Evolutionary conservation across 2,329 filamentous ascomycete species (phyloP), one percentile per base, ranked within the genome.

Genomic region (Ascochyta pisi): DNA sequence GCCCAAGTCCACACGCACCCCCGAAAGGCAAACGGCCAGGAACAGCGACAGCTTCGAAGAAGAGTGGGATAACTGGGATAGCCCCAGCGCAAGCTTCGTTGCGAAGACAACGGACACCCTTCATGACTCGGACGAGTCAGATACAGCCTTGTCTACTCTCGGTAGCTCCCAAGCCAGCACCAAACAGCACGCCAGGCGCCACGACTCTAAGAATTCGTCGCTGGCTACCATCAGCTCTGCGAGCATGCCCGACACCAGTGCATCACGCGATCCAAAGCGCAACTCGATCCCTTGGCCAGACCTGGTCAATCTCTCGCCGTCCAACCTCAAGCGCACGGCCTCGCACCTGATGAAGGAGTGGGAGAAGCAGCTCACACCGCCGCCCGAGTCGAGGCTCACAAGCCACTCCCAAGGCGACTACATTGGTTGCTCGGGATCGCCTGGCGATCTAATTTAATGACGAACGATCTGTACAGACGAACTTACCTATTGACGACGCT

Each of bases 341-440:
- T 90, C 88, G 33, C 90, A 89, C 60, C 82, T 96, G 54, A 92
- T 97, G 86, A 89, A 88, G 62, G 92, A 96, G 71, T 96, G 92
- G 91, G 94, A 98, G 78, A 91, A 87, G 74, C 90, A 85, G 63
- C 79, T 93, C 13, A 86, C 84, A 2, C 81, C 86, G 7, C 70
- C 73, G 7, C 68, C 73, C 2, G 71, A 75, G 62, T 69, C 73
- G 16, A 58, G 72, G 40, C 64, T 65, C 24, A 48, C 65, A 7
- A 69, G 61, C 50, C 71, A 73, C 50, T 63, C 68, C 16, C 70
- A 68, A 46, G 73, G 72, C 34, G 73, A 75, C 52, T 75, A 74
- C 61, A 65, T 75, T 52, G 71, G 71, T 15, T 67, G 68, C 54
- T 68, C 70, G 9, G 61, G 61, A 9, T 65, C 69, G 12, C 67